These are phyloP conservation scores for Sedum album DNA, from an alignment of 164 flowering plant genomes.

Conservation along the genomic window DNA sequence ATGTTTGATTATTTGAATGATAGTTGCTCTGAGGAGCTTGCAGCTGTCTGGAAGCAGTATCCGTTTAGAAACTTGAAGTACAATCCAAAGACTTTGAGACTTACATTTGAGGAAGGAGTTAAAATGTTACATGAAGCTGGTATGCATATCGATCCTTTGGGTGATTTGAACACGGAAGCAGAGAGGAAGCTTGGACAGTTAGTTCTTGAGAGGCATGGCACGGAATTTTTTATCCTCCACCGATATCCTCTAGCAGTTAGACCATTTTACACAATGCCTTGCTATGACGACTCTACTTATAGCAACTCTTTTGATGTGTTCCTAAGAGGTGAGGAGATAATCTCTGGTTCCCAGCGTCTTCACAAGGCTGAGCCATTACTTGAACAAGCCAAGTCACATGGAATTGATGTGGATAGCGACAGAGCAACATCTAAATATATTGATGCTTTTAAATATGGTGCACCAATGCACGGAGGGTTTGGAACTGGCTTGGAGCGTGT, in stretches of 20 bases:
- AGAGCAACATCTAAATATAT: not conserved
- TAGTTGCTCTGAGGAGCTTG: slow-evolving; percentile 58
- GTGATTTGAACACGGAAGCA: slow-evolving; percentile 27
- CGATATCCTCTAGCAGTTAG: not conserved
- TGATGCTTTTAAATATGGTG: not conserved
- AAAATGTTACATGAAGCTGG: not conserved
- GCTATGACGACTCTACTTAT: not conserved
- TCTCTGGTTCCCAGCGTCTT: not conserved
- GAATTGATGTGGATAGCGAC: not conserved
- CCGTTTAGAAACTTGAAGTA: slow-evolving; percentile 74
- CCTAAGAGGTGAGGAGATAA: not conserved
- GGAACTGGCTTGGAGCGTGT: not conserved
- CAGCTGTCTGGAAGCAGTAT: slow-evolving; percentile 63
- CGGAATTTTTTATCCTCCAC: not conserved
- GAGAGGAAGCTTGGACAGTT: slow-evolving; percentile 76
- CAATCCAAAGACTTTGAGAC: slow-evolving; percentile 20
- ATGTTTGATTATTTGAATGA: slow-evolving; percentile 31
- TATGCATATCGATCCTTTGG: slow-evolving; percentile 42
- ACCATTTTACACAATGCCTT: not conserved
- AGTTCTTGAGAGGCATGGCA: slow-evolving; percentile 58
- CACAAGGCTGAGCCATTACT: not conserved
- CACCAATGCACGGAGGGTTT: not conserved
- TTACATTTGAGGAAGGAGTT: not conserved
- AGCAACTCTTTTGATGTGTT: not conserved
- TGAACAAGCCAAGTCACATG: not conserved